Conservation (phyloP, 2,329 filamentous ascomycete genomes). For the Cadophora malorum region DNA sequence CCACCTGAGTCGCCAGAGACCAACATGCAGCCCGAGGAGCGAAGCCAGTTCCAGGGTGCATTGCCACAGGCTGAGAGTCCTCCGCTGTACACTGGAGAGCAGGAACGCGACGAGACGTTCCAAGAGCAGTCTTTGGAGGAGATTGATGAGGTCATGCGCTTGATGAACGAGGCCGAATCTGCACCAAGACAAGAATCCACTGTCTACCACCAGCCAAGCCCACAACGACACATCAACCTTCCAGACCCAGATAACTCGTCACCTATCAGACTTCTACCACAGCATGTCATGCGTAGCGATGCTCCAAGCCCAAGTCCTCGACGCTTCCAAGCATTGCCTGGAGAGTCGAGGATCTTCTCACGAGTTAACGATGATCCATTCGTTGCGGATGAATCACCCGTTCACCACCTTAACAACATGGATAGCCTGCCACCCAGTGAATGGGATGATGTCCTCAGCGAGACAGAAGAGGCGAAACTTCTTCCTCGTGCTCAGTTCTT, state of each 20-base stretch:
- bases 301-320: conserved; percentile 76
- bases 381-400: conserved; percentile 50
- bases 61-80: conserved; percentile 38
- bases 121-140: conserved; percentile 69
- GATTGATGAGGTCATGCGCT: conserved; percentile 91
- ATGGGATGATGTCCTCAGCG: conserved; percentile 87
- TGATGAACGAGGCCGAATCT: conserved; percentile 74
- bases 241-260: conserved; percentile 53
- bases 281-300: conserved; percentile 66
- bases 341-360: conserved; percentile 54
- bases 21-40: conserved; percentile 36
- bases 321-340: conserved; percentile 55
- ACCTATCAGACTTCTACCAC: conserved; percentile 59
- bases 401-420: conserved; percentile 68
- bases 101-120: conserved; percentile 22
- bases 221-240: conserved; percentile 48
- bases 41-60: conserved; percentile 38
- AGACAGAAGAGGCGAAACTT: conserved; percentile 83
- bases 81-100: conserved; percentile 29
- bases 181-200: conserved; percentile 45
- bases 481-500: conserved; percentile 86
- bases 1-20: conserved; percentile 28
- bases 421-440: conserved; percentile 78
- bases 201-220: conserved; percentile 55
- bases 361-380: conserved; percentile 53